phyloP scores from a whole-genome alignment of 352 stramenopile species.

The Phytophthora niederhauseri region DNA sequence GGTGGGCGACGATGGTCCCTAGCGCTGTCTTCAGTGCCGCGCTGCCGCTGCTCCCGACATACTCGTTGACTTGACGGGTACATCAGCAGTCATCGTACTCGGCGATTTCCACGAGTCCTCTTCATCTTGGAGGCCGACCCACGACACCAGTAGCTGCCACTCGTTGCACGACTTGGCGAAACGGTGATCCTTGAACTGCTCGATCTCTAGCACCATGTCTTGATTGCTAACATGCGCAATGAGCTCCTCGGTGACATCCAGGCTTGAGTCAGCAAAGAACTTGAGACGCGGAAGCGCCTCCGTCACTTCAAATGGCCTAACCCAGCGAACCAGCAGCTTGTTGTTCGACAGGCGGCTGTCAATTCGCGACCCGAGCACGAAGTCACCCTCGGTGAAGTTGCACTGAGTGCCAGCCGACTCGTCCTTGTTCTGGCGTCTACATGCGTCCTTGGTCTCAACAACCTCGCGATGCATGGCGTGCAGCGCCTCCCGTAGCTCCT shows the following conservation, averaged over 20 bases:
- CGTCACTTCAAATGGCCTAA: not conserved
- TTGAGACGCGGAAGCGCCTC: constrained; percentile 3
- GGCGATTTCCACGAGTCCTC: constrained; percentile 27
- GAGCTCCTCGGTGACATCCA: constrained; percentile 2
- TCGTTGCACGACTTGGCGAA: not conserved
- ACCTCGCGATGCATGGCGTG: not conserved
- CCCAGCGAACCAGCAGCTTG: constrained; percentile 7
- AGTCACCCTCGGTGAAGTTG: constrained; percentile 2
- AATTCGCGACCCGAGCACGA: constrained; percentile 1
- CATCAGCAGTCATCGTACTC: not conserved
- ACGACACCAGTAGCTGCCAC: constrained; percentile 12
- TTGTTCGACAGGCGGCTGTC: constrained; percentile 3
- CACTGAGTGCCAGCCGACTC: not conserved
- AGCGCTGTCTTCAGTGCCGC: not conserved
- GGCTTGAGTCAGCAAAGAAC: constrained; percentile 1
- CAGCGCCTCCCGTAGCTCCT: not conserved
- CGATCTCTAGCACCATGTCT: constrained; percentile 3
- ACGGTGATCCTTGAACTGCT: constrained; percentile 2
- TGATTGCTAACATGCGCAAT: constrained; percentile 3
- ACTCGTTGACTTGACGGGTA: constrained; percentile 1
- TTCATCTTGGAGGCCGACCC: constrained; percentile 1
- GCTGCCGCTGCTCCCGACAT: not conserved
- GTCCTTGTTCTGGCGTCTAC: not conserved
- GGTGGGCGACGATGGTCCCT: not conserved
- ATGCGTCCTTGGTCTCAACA: not conserved